Conservation (phyloP, 805 yeast species). For the Saturnispora saitoi region DNA sequence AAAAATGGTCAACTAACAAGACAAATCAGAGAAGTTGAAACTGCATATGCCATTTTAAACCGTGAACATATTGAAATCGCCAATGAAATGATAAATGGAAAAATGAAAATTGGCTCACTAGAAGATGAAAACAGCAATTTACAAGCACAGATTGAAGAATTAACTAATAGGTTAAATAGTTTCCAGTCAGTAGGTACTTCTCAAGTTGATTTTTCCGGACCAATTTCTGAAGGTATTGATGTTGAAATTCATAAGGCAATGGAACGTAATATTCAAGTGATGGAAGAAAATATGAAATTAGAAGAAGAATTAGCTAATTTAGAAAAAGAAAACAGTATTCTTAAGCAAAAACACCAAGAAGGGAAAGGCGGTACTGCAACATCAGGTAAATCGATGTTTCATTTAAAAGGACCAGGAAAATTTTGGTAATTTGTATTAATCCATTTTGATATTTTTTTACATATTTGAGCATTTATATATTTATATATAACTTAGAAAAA, state of each 20-base stretch:
- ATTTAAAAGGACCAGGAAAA: conserved; percentile 10
- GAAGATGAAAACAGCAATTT: conserved; percentile 67
- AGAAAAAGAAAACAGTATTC: conserved; percentile 29
- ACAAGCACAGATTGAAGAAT: conserved; percentile 36
- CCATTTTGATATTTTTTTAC: neutral
- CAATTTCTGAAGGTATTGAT: conserved; percentile 29
- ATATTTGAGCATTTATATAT: no score
- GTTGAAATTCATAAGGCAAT: conserved; percentile 50
- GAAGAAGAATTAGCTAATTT: conserved; percentile 44
- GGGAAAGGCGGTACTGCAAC: conserved; percentile 9
- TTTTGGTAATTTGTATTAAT: conserved; percentile 9
- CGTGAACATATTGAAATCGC: conserved; percentile 81
- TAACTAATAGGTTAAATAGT: conserved; percentile 34
- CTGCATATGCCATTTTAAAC: conserved; percentile 58
- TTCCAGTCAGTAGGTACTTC: conserved; percentile 24
- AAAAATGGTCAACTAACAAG: conserved; percentile 66
- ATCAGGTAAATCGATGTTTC: conserved; percentile 12
- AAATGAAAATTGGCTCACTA: conserved; percentile 66
- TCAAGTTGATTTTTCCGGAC: conserved; percentile 24
- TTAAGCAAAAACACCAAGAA: conserved; percentile 19
- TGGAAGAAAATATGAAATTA: conserved; percentile 48
- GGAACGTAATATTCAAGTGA: conserved; percentile 56
- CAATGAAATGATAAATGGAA: conserved; percentile 75
- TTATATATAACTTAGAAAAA: no score
- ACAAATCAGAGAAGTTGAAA: conserved; percentile 66